Evolutionary conservation across 2,329 filamentous ascomycete genomes (phyloP).

Genomic region (Botrytis fragariae): DNA sequence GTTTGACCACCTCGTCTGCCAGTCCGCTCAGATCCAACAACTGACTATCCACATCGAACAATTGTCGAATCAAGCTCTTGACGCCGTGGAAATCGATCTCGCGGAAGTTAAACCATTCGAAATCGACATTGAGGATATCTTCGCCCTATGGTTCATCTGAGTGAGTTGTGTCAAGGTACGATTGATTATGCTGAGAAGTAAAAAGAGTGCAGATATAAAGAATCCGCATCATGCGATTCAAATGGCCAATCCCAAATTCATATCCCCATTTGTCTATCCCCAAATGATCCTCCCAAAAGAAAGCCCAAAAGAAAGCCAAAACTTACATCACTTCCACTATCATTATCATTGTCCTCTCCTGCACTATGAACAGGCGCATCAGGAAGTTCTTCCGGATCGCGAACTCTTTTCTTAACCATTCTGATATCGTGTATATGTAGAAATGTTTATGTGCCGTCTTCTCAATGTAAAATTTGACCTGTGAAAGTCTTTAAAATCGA

Average conservation of each 20-base stretch:
- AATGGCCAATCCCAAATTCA: background rate
- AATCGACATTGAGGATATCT: conserved; percentile 91
- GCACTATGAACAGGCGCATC: conserved; percentile 33
- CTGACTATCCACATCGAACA: conserved; percentile 83
- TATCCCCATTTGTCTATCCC: background rate
- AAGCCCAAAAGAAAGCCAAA: background rate
- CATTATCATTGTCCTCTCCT: conserved; percentile 33
- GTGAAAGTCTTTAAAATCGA: background rate
- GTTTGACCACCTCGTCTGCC: conserved; percentile 80
- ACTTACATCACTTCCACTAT: conserved; percentile 36
- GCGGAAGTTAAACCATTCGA: conserved; percentile 98
- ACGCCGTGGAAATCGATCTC: conserved; percentile 92
- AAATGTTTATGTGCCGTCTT: background rate
- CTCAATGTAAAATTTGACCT: background rate
- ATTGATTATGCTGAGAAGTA: no score
- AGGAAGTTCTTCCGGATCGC: conserved; percentile 37
- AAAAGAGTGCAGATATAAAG: conserved; percentile 2
- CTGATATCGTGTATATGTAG: conserved; percentile 20
- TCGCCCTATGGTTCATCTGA: conserved; percentile 60
- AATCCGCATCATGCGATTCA: background rate
- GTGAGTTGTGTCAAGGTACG: no score
- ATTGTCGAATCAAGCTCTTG: conserved; percentile 83
- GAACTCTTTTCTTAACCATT: conserved; percentile 40
- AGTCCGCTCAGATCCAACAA: conserved; percentile 86
- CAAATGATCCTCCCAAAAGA: background rate